These are phyloP conservation scores for Candida lessepsii DNA, from an alignment of 805 yeast species.

Conservation along the genomic window DNA sequence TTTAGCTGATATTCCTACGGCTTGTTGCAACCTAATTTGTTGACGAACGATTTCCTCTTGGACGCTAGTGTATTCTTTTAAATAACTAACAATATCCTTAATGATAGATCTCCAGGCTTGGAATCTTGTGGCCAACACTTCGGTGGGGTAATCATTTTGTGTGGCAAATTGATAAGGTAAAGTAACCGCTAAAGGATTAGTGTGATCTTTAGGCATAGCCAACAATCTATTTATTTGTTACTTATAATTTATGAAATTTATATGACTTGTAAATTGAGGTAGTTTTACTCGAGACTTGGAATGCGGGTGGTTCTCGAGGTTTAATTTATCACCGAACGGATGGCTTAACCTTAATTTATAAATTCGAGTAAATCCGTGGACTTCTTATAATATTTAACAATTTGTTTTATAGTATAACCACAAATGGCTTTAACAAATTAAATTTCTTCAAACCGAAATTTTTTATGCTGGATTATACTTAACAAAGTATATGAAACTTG, in stretches of 20 bases:
- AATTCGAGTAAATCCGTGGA: too few relatives aligned
- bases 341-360: slow-evolving; percentile 1
- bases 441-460: too few relatives aligned
- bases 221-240: too few relatives aligned
- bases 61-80: slow-evolving; percentile 76
- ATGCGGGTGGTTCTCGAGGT: slow-evolving; percentile 1
- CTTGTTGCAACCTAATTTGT: slow-evolving; percentile 75
- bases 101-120: slow-evolving; percentile 83
- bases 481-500: too few relatives aligned
- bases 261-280: too few relatives aligned
- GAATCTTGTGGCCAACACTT: slow-evolving; percentile 78
- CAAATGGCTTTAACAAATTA: too few relatives aligned
- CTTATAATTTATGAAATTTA: too few relatives aligned
- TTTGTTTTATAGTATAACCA: too few relatives aligned
- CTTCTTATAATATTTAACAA: too few relatives aligned
- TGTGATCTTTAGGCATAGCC: slow-evolving; percentile 17
- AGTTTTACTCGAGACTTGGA: slow-evolving; percentile 6
- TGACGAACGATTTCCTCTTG: slow-evolving; percentile 88
- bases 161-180: slow-evolving; percentile 36
- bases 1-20: slow-evolving; percentile 43
- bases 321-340: neutral
- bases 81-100: slow-evolving; percentile 68
- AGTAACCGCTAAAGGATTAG: slow-evolving; percentile 39
- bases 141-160: slow-evolving; percentile 67
- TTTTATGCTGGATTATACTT: too few relatives aligned